Base-by-base conservation (phyloP, 2,329 filamentous ascomycete species). In the Trichophyton rubrum region DNA sequence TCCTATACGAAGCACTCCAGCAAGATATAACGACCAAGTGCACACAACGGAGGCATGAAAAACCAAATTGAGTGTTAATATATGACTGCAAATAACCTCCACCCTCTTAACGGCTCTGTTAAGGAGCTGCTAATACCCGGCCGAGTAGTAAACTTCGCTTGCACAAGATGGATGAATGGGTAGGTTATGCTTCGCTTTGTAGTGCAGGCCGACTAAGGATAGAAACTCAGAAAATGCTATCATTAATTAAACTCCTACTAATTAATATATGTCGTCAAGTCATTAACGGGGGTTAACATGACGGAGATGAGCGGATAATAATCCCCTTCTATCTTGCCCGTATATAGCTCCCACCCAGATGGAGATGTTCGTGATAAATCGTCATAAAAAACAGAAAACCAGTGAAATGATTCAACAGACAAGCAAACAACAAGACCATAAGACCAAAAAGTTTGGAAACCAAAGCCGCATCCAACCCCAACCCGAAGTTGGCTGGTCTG, bases 331-430 rank as follows among this genome's bases (percentile, higher is more conserved):
- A 55, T 53, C 49, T 17, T 33, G 24, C 15, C 49, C 13, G 13
- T 33, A n/a, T 43, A 43, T 43, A 17, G 9, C 30, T n/a, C 49
- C 49, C 49, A 38, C 49, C 49, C 49, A 55, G 20, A 55, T 55
- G 27, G 49, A 55, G 30, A 55, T 55, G 49, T 55, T 55, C 49
- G 49, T 55, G 49, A 55, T 55, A 55, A 55, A 55, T 55, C 49
- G 24, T 55, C 49, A 55, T 55, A 55, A 55, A 55, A 22, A 35
- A 20, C 15, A n/a, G 33, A 35, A 55, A 55, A 35, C 20, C 40
- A n/a, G n/a, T 17, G n/a, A 43, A 43, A 9, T 6, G 33, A 38
- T 38, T 9, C 8, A 38, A 13, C 33, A 38, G 33, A 38, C 3
- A 38, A 38, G 11, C 33, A 38, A 38, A 38, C 11, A 38, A 13